phyloP scores from a whole-genome alignment of 352 stramenopile genomes.

The Phytophthora fragariaefolia region DNA sequence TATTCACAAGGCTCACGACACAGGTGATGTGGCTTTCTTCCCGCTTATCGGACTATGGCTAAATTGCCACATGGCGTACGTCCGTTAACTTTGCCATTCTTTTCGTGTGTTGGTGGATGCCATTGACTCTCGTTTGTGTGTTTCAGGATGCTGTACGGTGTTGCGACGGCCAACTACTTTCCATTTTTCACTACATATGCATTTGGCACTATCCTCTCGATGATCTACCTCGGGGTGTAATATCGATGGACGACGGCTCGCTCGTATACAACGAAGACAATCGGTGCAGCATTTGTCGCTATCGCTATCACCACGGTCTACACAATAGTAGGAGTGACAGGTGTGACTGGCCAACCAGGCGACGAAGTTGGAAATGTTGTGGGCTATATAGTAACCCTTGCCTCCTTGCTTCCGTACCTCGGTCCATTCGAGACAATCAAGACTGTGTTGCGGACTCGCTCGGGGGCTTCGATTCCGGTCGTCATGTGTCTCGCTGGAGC shows the following conservation, averaged over 20 bases:
- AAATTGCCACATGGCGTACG: constrained; percentile 48
- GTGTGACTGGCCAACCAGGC: constrained; percentile 21
- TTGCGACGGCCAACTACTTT: constrained; percentile 39
- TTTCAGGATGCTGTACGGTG: constrained; percentile 42
- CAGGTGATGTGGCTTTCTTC: constrained; percentile 41
- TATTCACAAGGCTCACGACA: constrained; percentile 45
- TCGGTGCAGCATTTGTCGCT: constrained; percentile 22
- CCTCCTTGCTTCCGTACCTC: constrained; percentile 39
- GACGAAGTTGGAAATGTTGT: constrained; percentile 27
- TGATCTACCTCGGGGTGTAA: constrained; percentile 43
- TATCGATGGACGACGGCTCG: constrained; percentile 35
- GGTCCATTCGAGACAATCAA: constrained; percentile 41
- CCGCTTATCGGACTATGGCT: constrained; percentile 48
- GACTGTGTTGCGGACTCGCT: constrained; percentile 36
- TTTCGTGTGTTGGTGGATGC: constrained; percentile 1
- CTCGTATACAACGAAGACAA: constrained; percentile 19
- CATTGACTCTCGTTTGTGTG: constrained; percentile 9
- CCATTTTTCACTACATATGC: constrained; percentile 35
- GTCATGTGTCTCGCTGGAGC: constrained; percentile 34
- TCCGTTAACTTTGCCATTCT: background rate
- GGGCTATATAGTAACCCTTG: constrained; percentile 45
- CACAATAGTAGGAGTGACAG: constrained; percentile 30
- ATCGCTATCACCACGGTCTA: constrained; percentile 19
- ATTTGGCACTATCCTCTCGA: constrained; percentile 35
- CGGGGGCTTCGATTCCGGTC: constrained; percentile 33